Base-by-base conservation (phyloP, 148 eudicot genomes). In the Vaccinium darrowii region DNA sequence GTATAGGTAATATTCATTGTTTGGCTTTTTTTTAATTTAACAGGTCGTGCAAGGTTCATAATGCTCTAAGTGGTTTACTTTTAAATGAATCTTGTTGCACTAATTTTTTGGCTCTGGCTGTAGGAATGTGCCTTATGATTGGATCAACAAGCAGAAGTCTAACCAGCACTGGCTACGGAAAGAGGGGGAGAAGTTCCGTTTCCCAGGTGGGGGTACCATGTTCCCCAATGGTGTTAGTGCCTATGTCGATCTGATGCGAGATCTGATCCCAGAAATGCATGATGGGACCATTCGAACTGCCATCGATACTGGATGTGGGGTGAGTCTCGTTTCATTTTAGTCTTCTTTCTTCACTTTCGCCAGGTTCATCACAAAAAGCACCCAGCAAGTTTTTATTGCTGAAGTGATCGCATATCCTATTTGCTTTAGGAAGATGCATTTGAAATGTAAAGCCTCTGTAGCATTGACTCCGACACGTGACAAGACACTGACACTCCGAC, bases 141-240 rank as follows among this genome's bases (percentile, higher is more conserved):
- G 98, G 99, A 95, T 97, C 85, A 92, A 91, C 92, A 95, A 91
- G 60, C 92, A 95, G 86, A 97, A 97, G 88, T 97, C 99, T 77
- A 92, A 97, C 82, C 99, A 97, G 86, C 88, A 97, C 81, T 97
- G 99, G 99, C 90, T 97, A 19, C 87, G 39, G 88, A 97, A 95
- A 90, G 98, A 97, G 92, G 99, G 99, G 83, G 99, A 97, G 75
- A 95, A 97, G 57, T 97, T 97, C 84, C 78, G 85, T 56, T 97
- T 97, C 90, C 99, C 99, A 4, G 99, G 99, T 86, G 99, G 99
- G 25, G 99, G 99, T 65, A 97, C 99, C 19, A 97, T 97, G 99
- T 97, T 97, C 85, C 98, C 98, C 0, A 86, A 88, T 65, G 99
- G 99, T 69, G 99, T 95, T 67, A 81, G 92, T 82, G 87, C 85